Evolutionary conservation across 2,329 filamentous ascomycete species (phyloP).

Genomic region (Ophiocordyceps robertsii): DNA sequence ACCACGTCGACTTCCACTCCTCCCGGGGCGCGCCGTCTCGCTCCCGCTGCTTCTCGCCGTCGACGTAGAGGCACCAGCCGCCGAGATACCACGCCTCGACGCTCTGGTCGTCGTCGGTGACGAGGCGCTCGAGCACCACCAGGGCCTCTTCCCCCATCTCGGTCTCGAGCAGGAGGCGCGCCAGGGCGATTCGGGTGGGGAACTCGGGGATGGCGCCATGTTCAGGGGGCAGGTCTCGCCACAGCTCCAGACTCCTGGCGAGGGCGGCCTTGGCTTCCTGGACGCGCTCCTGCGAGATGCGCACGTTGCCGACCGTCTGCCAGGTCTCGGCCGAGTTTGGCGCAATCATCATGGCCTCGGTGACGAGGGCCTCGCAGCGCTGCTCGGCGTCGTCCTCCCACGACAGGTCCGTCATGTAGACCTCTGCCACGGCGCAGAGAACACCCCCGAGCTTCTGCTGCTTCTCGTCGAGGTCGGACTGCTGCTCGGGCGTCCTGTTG

Average conservation of each 20-base stretch:
- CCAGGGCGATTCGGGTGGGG: constrained; percentile 68
- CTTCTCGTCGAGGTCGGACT: constrained; percentile 46
- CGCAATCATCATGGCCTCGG: constrained; percentile 76
- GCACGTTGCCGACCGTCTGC: constrained; percentile 86
- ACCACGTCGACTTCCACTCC: constrained; percentile 49
- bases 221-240: constrained; percentile 64
- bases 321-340: constrained; percentile 77
- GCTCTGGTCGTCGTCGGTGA: constrained; percentile 82
- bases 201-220: constrained; percentile 72
- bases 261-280: constrained; percentile 75
- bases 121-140: constrained; percentile 69
- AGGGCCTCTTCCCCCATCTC: constrained; percentile 76
- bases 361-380: constrained; percentile 76
- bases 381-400: constrained; percentile 85
- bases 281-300: constrained; percentile 71
- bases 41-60: constrained; percentile 51
- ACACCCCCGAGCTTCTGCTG: constrained; percentile 74
- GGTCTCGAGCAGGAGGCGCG: constrained; percentile 79
- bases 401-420: constrained; percentile 97
- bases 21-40: constrained; percentile 22
- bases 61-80: constrained; percentile 79
- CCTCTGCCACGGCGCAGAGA: constrained; percentile 87
- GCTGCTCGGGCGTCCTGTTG: constrained; percentile 23
- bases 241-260: constrained; percentile 64
- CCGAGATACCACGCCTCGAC: constrained; percentile 96